Evolutionary conservation across 768 basidiomycete species (phyloP), one percentile per base, ranked within the genome.

Genomic region (Megacollybia marginata): DNA sequence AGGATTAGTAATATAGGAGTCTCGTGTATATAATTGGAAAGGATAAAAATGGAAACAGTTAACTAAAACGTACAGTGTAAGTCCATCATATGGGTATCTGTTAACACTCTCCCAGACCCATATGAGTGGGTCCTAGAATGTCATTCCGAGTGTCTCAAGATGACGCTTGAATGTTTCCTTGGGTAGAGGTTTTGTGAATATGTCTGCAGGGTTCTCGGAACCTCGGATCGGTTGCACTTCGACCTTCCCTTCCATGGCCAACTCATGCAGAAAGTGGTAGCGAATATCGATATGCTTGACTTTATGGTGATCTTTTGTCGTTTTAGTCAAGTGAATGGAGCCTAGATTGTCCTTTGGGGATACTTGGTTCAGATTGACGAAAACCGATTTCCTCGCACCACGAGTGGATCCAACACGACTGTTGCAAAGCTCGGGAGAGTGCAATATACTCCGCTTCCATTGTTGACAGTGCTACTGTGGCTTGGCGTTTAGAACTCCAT

Each of bases 401-500:
- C 18, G 9, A 45, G 33, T 38, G 18, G 33, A 48, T 36, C 47
- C 47, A 48, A 4, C 18, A 7, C 9, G n/a, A 6, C n/a, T 48
- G 47, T 34, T 48, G 33, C 4, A 8, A 5, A 9, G 34, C 47
- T 48, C 35, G 4, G 11, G 33, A 16, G 2, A 48, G 35, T 16
- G 47, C 2, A 11, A 48, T 28, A 48, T 48, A 48, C 15, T 48
- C 32, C 33, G 10, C 35, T 52, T 44, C 55, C 16, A 16, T 36
- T 16, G 18, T 40, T 4, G 38, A 40, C 5, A 18, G 13, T 2
- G 38, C 18, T 3, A 72, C 64, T 16, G 58, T 58, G 0, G 54
- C 9, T 55, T 70, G 70, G 9, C 55, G 44, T 46, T 63, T 61
- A 4, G 62, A 64, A 0, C 42, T 40, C 69, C 69, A 71, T 2